These are phyloP conservation scores for Penicillium sp. DNA, from an alignment of 2,329 filamentous ascomycete species.

Conservation along the genomic window DNA sequence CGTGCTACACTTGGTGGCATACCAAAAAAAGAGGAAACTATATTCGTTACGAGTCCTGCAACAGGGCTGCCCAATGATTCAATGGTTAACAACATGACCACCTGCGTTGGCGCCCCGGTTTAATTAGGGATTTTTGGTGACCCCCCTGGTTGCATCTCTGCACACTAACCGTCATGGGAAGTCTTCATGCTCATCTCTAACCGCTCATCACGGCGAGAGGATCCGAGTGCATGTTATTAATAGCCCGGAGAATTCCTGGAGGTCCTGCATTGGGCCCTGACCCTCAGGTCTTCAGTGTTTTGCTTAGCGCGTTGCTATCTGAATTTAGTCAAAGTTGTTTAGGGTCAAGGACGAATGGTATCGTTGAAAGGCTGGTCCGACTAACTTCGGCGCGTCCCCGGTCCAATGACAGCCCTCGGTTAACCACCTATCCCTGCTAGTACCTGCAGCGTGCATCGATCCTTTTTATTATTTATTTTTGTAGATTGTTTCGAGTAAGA, in stretches of 20 bases:
- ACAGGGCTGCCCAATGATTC: constrained; percentile 4
- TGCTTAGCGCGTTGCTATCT: constrained; percentile 26
- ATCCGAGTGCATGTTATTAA: constrained; percentile 19
- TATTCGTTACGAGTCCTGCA: constrained; percentile 3
- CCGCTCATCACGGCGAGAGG: constrained; percentile 17
- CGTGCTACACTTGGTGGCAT: not conserved
- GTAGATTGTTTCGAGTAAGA: constrained; percentile 24
- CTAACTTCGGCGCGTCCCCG: constrained; percentile 21
- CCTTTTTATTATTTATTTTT: constrained; percentile 19
- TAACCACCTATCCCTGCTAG: constrained; percentile 18
- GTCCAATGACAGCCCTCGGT: constrained; percentile 23
- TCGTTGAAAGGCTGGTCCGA: constrained; percentile 8
- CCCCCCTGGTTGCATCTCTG: constrained; percentile 14
- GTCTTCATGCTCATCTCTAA: constrained; percentile 20
- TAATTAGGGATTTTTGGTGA: not conserved
- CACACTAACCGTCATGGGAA: constrained; percentile 27
- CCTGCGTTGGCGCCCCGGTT: not conserved
- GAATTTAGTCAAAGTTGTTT: constrained; percentile 18
- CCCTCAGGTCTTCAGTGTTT: constrained; percentile 20
- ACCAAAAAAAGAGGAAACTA: not conserved
- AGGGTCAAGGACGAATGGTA: constrained; percentile 14
- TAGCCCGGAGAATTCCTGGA: constrained; percentile 23
- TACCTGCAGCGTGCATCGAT: constrained; percentile 28
- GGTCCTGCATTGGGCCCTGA: constrained; percentile 2
- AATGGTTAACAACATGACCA: not conserved